A percentile compares a stretch with the other conserved stretches of the same genome.
phyloP scores from a whole-genome alignment of 306 rosid species.

The Malus fusca region DNA sequence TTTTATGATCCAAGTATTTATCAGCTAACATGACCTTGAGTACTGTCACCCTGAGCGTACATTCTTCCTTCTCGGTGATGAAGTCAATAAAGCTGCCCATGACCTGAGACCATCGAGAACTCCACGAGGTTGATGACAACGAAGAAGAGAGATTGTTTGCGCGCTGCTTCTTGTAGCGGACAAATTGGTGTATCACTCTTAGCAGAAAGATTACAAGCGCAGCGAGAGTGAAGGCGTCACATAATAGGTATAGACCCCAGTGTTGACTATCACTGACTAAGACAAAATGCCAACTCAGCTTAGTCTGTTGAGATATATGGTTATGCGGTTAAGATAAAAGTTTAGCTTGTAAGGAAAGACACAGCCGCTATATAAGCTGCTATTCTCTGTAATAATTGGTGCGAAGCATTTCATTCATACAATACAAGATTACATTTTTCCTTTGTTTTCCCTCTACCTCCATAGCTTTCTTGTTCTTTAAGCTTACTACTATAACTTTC shows the following conservation, averaged over 20 bases:
- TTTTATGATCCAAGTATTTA: not conserved
- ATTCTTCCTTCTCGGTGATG: conserved; percentile 82
- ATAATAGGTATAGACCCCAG: conserved; percentile 46
- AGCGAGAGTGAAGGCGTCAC: conserved; percentile 33
- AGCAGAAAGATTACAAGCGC: conserved; percentile 50
- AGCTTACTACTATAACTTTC: no score
- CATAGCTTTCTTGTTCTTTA: no score
- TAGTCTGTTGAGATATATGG: no score
- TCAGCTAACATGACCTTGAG: conserved; percentile 37
- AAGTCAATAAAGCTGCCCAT: conserved; percentile 54
- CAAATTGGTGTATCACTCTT: conserved; percentile 47
- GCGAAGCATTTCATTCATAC: no score
- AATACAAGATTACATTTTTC: no score
- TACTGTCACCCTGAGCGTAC: conserved; percentile 36
- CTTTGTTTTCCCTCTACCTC: no score
- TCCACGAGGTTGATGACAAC: conserved; percentile 25
- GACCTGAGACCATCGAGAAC: conserved; percentile 41
- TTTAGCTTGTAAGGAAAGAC: no score
- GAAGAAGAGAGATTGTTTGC: conserved; percentile 23
- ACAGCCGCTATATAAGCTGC: no score
- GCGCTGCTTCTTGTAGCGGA: conserved; percentile 43
- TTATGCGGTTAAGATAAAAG: no score
- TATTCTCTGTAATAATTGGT: no score
- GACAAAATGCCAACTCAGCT: no score
- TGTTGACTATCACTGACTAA: no score